Evolutionary conservation across 129 eudicot genomes (phyloP), one percentile per base, ranked within the genome.

Genomic region (Helichrysum umbraculigerum): DNA sequence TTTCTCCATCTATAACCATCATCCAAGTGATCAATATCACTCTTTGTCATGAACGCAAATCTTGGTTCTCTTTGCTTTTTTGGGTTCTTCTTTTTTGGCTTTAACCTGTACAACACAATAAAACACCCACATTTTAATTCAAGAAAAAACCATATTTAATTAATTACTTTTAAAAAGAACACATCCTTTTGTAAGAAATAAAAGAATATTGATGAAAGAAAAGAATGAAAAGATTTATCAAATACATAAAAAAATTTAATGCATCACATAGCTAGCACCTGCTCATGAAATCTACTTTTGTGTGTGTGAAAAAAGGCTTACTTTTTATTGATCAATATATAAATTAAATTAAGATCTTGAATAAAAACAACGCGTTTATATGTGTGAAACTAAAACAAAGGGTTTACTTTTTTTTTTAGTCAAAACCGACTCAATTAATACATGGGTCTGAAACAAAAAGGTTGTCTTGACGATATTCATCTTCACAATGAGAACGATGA

Each of bases 1-100:
- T 93, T 93, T 81, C 98, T 87, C 98, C 98, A 93, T 85, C 97
- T 84, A 81, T 83, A 93, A 5, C 98, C 98, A 84, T 93, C 98
- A 78, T 93, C 98, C 83, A 93, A 87, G 83, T 93, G 93, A 91
- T 93, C 98, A 69, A 93, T 79, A 22, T 93, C 98, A 76, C 91
- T 93, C 96, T 87, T 88, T 64, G 98, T 93, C 97, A 91, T 85
- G 90, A 93, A 93, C 35, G 98, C 98, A 86, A 87, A 88, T 88
- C 98, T 85, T 68, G 97, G 90, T 73, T 88, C 98, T 72, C 88
- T 93, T 78, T 81, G 76, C 90, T 80, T 91, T 74, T 90, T 93
- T 52, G 85, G 88, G 74, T 83, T 88, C 90, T 91, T 93, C 87
- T 88, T 91, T 80, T 88, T 87, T 64, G 91, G 76, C 80, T 89